Conservation (phyloP, 192 early-diverging fungal genomes). For the Gigaspora rosea region DNA sequence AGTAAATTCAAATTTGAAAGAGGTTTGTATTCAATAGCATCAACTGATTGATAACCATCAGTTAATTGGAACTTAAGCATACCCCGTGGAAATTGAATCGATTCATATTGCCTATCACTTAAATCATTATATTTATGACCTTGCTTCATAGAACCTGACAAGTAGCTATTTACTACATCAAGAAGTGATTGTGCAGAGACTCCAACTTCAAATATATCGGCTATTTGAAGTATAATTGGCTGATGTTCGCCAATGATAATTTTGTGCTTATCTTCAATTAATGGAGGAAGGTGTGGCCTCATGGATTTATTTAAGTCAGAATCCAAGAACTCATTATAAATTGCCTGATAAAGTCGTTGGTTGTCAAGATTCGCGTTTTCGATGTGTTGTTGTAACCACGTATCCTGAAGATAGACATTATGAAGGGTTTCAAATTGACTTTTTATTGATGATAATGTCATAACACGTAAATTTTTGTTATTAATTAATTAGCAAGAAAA, state of each 20-base stretch:
- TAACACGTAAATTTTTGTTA: background rate
- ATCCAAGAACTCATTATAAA: constrained; percentile 2
- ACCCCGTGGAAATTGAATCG: background rate
- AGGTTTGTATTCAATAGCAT: constrained; percentile 4
- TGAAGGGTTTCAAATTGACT: background rate
- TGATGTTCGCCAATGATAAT: background rate
- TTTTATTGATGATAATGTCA: background rate
- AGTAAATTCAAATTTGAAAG: background rate
- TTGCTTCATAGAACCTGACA: constrained; percentile 1
- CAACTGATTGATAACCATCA: background rate
- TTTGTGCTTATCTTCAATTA: background rate
- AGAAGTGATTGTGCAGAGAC: background rate
- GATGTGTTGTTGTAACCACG: background rate
- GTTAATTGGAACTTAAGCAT: constrained; percentile 10
- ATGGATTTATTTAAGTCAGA: background rate
- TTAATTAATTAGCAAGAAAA: too few species aligned
- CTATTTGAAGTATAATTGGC: constrained; percentile 1
- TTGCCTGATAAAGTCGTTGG: background rate
- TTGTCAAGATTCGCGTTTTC: background rate
- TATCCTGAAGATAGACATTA: background rate
- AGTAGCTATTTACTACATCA: constrained; percentile 1
- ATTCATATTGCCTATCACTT: background rate
- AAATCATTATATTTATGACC: constrained; percentile 22
- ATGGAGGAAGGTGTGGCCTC: background rate
- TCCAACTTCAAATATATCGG: constrained; percentile 10